A percentile compares a stretch with the other conserved stretches of the same genome.
Conservation (phyloP, 2,329 filamentous ascomycete species). For the Phaeosphaeriaceae sp. region DNA sequence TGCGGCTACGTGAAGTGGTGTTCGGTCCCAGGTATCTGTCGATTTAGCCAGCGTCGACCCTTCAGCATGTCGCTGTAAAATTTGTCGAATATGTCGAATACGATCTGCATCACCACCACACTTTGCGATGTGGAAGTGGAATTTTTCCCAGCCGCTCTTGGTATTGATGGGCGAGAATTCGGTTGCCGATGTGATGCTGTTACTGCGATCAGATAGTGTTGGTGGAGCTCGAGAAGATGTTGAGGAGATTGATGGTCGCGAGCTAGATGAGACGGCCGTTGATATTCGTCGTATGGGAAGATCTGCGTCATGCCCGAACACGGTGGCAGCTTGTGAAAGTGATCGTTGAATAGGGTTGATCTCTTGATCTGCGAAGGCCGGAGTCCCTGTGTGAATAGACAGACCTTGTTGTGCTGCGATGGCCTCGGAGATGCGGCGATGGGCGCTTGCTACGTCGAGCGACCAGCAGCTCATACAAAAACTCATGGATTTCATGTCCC, state of each 20-base stretch:
- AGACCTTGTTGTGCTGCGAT: background rate
- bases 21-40: slow-evolving; percentile 13
- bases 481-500: slow-evolving; percentile 10
- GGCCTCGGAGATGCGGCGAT: slow-evolving; percentile 14
- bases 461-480: slow-evolving; percentile 7
- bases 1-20: slow-evolving; percentile 22
- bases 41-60: slow-evolving; percentile 14
- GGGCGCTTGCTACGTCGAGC: slow-evolving; percentile 3
- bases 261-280: background rate
- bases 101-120: slow-evolving; percentile 5
- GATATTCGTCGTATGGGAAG: slow-evolving; percentile 4
- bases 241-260: slow-evolving; percentile 11
- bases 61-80: slow-evolving; percentile 13
- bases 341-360: slow-evolving; percentile 2
- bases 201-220: slow-evolving; percentile 5
- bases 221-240: slow-evolving; percentile 2
- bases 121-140: slow-evolving; percentile 19
- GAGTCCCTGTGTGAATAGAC: background rate
- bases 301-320: slow-evolving; percentile 4
- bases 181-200: slow-evolving; percentile 1
- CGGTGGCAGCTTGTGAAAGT: slow-evolving; percentile 14
- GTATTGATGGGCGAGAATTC: background rate
- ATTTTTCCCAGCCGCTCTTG: slow-evolving; percentile 16
- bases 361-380: background rate
- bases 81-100: slow-evolving; percentile 2